Conservation (phyloP, 1,139 yeast genomes). For the Saccharomycopsis hybrid region DNA sequence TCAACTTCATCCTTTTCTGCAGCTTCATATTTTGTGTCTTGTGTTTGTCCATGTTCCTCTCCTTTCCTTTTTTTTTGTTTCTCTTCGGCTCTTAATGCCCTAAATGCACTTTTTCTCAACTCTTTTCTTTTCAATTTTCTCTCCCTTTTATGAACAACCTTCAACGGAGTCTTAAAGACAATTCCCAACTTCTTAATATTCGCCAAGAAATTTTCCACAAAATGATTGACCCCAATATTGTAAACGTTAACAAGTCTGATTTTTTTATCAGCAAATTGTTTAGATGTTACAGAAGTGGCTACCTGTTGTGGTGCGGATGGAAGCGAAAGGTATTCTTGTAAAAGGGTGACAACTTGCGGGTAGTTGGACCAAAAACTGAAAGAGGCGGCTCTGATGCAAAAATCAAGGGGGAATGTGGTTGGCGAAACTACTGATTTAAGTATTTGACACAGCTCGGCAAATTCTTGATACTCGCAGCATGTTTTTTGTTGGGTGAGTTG, state of each 20-base stretch:
- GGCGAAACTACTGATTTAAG: background rate
- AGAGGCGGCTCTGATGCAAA: background rate
- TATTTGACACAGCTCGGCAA: slow-evolving; percentile 1
- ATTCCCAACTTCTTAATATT: background rate
- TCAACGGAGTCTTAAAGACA: background rate
- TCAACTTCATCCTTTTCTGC: too few relatives aligned
- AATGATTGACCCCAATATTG: background rate
- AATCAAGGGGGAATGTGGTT: too few relatives aligned
- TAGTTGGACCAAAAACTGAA: slow-evolving; percentile 1
- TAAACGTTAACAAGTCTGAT: background rate
- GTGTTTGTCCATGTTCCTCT: too few relatives aligned
- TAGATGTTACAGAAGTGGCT: background rate
- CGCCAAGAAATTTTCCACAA: slow-evolving; percentile 2
- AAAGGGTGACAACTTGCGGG: background rate
- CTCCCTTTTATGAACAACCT: background rate
- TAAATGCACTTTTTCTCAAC: too few relatives aligned
- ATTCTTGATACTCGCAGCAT: slow-evolving; percentile 7
- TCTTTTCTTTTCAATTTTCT: slow-evolving; percentile 11
- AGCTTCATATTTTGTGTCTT: too few relatives aligned
- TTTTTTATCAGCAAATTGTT: background rate
- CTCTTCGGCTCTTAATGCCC: too few relatives aligned
- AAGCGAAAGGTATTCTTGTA: slow-evolving; percentile 1
- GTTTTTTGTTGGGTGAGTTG: background rate
- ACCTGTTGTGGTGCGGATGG: background rate
- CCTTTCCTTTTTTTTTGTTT: too few relatives aligned